Evolutionary conservation across 2,329 filamentous ascomycete genomes (phyloP), one percentile per base, ranked within the genome.

Genomic region (Penicillium thymicola): DNA sequence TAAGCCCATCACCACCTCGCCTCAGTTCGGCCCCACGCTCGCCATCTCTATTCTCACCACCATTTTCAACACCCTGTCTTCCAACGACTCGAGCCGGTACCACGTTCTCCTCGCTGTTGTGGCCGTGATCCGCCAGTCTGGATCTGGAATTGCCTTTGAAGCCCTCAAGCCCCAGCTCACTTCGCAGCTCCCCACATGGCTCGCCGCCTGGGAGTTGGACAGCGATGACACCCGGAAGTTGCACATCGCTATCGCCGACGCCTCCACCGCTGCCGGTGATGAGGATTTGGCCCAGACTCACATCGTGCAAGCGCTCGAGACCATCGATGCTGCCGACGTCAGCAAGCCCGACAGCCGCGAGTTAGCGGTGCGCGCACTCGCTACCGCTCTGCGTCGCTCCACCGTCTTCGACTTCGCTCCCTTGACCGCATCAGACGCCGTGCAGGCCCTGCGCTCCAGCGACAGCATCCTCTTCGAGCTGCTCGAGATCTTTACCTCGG

Each of bases 401-500:
- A 79, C 79, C 55, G 85, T 89, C 73, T 89, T 85, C 75, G 87
- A 89, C 76, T 90, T 90, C 78, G 85, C 88, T 65, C 85, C 89
- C 65, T 77, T 90, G 66, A 88, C 85, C 49, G 81, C 82, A 38
- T 84, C 88, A 61, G 86, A 89, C 70, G 88, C 88, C 64, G 85
- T 99, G 61, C 92, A 97, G 78, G 89, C 90, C 16, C 87, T 99
- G 48, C 86, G 87, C 72, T 88, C 93, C 70, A 90, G 89, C 50
- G 89, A 97, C 71, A 85, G 89, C 59, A 82, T 89, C 63, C 90
- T 93, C 78, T 92, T 90, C 68, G 91, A 97, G 77, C 85, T 99
- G 37, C 89, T 99, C 55, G 92, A 97, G 70, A 90, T 97, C 70
- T 97, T 97, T 78, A 89, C 90, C 66, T 89, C 94, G 70, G 92